These are phyloP conservation scores for Dimargaris verticillata DNA, from an alignment of 192 early-diverging fungal species.

Conservation along the genomic window DNA sequence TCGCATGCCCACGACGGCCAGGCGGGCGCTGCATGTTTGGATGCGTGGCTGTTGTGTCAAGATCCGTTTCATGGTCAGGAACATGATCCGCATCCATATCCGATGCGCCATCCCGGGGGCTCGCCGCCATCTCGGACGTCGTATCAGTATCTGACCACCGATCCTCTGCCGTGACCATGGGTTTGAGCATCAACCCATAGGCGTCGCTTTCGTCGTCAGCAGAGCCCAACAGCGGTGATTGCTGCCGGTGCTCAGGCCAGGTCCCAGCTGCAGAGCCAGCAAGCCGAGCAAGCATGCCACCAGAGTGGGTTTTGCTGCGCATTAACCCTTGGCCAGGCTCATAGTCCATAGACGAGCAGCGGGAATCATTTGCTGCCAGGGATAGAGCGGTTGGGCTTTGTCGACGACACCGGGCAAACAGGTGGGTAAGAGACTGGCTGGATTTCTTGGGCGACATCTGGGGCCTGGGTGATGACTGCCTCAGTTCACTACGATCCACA, in stretches of 20 bases:
- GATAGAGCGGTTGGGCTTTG: not conserved
- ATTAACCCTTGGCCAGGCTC: not conserved
- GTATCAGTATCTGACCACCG: not conserved
- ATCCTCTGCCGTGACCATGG: not conserved
- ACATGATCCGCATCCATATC: too few relatives aligned
- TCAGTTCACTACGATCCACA: not conserved
- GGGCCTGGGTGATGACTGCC: not conserved
- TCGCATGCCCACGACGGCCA: not conserved
- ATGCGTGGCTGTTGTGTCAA: not conserved
- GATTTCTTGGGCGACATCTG: not conserved
- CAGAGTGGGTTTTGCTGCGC: not conserved
- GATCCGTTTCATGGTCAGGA: not conserved
- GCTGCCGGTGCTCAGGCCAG: not conserved
- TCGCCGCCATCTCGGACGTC: too few relatives aligned
- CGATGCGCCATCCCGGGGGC: too few relatives aligned
- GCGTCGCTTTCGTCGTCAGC: not conserved
- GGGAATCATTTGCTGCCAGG: not conserved
- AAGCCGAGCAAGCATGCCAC: not conserved
- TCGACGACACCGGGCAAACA: conserved; percentile 8
- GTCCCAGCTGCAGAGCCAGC: not conserved
- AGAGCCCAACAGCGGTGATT: not conserved
- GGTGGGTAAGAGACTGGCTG: conserved; percentile 1
- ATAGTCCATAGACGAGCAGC: not conserved
- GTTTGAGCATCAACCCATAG: not conserved
- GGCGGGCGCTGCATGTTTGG: not conserved